phyloP scores from a whole-genome alignment of 805 yeast species.

The Blastobotrys peoriensis region DNA sequence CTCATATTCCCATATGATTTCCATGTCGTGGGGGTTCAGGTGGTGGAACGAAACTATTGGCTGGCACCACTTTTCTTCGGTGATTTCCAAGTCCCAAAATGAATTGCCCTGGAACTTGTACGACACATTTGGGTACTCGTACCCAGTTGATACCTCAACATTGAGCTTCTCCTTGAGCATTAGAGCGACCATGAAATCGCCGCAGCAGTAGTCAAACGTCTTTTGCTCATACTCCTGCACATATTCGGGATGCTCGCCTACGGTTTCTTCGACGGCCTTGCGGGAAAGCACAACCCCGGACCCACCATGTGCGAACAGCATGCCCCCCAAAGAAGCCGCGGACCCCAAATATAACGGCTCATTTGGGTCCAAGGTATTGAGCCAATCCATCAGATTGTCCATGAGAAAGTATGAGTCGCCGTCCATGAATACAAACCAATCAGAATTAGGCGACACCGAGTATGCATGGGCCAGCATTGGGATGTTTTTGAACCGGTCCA shows the following conservation, averaged over 20 bases:
- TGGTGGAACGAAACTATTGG: slow-evolving; percentile 22
- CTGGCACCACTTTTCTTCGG: slow-evolving; percentile 24
- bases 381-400: slow-evolving; percentile 25
- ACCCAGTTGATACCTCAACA: slow-evolving; percentile 12
- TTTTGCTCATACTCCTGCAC: slow-evolving; percentile 20
- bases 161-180: slow-evolving; percentile 20
- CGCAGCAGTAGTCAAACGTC: slow-evolving; percentile 28
- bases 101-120: slow-evolving; percentile 30
- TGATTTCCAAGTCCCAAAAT: slow-evolving; percentile 11
- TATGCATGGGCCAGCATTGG: slow-evolving; percentile 34
- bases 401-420: slow-evolving; percentile 30
- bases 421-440: slow-evolving; percentile 35
- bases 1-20: slow-evolving; percentile 21
- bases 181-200: slow-evolving; percentile 29
- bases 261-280: slow-evolving; percentile 25
- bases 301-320: slow-evolving; percentile 35
- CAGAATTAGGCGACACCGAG: slow-evolving; percentile 20
- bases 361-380: slow-evolving; percentile 23
- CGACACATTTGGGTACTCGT: slow-evolving; percentile 11
- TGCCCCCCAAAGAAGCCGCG: slow-evolving; percentile 18
- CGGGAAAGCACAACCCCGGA: slow-evolving; percentile 31
- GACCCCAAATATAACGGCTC: slow-evolving; percentile 31
- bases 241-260: slow-evolving; percentile 20
- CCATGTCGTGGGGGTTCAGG: slow-evolving; percentile 5
- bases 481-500: slow-evolving; percentile 33